Evolutionary conservation across 768 basidiomycete species (phyloP), one percentile per base, ranked within the genome.

Genomic region (Hysterangium stoloniferum): DNA sequence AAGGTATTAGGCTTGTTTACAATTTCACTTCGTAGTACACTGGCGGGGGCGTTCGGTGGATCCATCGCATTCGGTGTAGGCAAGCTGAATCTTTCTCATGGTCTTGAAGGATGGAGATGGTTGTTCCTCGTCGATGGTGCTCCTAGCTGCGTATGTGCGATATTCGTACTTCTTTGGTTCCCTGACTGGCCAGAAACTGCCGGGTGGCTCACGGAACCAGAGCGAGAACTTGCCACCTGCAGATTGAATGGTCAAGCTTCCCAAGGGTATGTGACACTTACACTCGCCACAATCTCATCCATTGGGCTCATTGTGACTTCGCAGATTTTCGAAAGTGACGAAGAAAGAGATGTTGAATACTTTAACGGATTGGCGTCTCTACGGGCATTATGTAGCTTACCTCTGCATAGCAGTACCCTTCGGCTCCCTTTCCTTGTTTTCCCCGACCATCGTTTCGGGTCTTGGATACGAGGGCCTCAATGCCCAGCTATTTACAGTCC

Each of bases 361-460:
- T 6, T 57, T 71, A 32, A 47, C 40, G 11, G 67, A 70, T 55
- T 71, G 65, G 66, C 57, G 67, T 40, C 58, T 68, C 2, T 74
- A 66, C 52, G 54, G 63, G 19, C 71, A 69, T 53, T 69, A 71
- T 31, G 63, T 70, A 43, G 62, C 70, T 44, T 71, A 68, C 62
- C 69, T 74, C 50, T 69, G 71, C 4, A 64, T 71, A 13, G 74
- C 72, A 3, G 66, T 70, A 43, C 67, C 70, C 15, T 67, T 75
- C 45, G 73, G 71, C 56, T 64, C 63, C 42, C 57, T 66, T 36
- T 54, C 47, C 41, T 79, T 85, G 57, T 88, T 90, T 64, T 68
- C 78, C 6, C 86, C 86, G 5, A 80, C 82, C 3, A 85, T 90
- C 62, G 77, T 89, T 5, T 68, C 76, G 27, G 68, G 70, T 15